These are phyloP conservation scores for Areca catechu DNA, from an alignment of 176 grass and related monocot genomes.

Conservation along the genomic window DNA sequence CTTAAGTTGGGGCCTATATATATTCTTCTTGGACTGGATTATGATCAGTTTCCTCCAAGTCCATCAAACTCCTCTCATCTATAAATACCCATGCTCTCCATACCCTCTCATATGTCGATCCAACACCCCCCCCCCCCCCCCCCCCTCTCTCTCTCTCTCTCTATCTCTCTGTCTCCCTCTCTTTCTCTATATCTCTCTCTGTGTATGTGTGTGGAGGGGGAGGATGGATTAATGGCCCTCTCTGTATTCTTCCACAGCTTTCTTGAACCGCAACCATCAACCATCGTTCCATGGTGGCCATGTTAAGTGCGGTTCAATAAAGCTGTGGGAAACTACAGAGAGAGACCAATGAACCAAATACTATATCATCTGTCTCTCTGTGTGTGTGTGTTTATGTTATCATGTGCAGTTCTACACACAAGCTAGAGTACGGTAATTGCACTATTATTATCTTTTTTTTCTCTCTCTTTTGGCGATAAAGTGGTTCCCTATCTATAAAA, in stretches of 20 bases:
- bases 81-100: constrained; percentile 37
- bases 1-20: constrained; percentile 61
- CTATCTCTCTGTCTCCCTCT: not conserved
- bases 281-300: no score
- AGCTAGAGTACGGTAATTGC: no score
- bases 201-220: not conserved
- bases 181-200: no score
- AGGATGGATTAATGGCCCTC: constrained; percentile 37
- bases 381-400: no score
- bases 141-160: not conserved
- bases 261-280: constrained; percentile 84
- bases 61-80: constrained; percentile 8
- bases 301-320: constrained; percentile 58
- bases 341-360: no score
- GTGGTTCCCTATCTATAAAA: no score
- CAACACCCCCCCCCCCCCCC: constrained; percentile 10
- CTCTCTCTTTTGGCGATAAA: no score
- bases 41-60: constrained; percentile 45
- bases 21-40: constrained; percentile 93
- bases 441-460: no score
- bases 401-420: no score
- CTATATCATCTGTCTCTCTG: no score
- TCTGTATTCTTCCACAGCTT: constrained; percentile 99
- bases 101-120: no score
- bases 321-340: constrained; percentile 88